Percentiles rank a stretch among this genome's conserved stretches.
Evolutionary conservation across 148 eudicot genomes (phyloP).

Genomic region (Euryodendron excelsum): DNA sequence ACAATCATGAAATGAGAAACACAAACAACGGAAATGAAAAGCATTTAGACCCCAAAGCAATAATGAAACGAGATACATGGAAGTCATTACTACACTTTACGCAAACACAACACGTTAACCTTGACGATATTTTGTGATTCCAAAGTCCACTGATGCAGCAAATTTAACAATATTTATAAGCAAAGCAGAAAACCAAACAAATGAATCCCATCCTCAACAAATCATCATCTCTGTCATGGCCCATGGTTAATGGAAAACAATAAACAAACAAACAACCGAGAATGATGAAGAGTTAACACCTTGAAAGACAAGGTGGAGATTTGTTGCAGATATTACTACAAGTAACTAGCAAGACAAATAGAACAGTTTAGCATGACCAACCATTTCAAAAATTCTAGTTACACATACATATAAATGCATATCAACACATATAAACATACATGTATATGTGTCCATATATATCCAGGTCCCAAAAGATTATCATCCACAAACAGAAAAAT

Average conservation of each 20-base stretch:
- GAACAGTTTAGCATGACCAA: background rate
- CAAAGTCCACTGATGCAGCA: background rate
- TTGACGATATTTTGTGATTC: background rate
- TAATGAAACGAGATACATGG: background rate
- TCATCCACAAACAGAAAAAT: background rate
- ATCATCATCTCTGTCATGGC: background rate
- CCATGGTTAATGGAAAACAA: background rate
- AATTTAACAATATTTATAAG: background rate
- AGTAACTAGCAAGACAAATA: background rate
- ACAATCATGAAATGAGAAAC: background rate
- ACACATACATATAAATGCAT: background rate
- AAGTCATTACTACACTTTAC: background rate
- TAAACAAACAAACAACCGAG: constrained; percentile 6
- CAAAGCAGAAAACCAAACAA: constrained; percentile 1
- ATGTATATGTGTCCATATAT: background rate
- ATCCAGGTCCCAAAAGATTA: background rate
- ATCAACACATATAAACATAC: no score
- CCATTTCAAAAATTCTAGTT: background rate
- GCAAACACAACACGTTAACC: background rate
- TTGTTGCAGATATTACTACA: background rate
- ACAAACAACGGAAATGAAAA: background rate
- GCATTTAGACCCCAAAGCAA: background rate
- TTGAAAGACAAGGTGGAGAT: background rate
- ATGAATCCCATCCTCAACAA: background rate
- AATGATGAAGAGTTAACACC: background rate